A percentile compares a stretch with the other conserved stretches of the same genome.
Evolutionary conservation across 208 protist genomes (phyloP).

Genomic region (Leptomonas seymouri): DNA sequence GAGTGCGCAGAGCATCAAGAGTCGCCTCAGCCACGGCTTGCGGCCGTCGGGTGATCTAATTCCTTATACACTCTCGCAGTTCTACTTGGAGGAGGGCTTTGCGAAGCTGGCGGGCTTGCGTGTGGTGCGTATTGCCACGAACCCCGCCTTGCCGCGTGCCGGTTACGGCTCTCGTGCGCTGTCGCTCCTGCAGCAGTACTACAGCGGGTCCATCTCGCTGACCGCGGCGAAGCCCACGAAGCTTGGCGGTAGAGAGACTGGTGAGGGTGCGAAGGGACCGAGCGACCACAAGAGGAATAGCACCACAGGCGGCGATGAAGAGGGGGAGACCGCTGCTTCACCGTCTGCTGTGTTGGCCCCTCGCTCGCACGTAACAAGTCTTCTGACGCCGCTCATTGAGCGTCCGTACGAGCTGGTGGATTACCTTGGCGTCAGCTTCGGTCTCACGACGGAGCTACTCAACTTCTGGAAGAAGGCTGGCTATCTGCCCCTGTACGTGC

Average conservation of each 20-base stretch:
- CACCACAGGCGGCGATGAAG: slow-evolving; percentile 8
- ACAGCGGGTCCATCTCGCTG: slow-evolving; percentile 89
- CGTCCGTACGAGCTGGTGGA: slow-evolving; percentile 93
- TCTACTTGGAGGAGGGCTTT: slow-evolving; percentile 96
- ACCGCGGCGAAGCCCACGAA: slow-evolving; percentile 16
- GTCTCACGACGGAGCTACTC: slow-evolving; percentile 95
- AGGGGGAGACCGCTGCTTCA: slow-evolving; percentile 17
- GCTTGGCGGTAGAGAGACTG: not conserved
- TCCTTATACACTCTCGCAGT: slow-evolving; percentile 98
- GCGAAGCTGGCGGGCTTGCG: slow-evolving; percentile 95
- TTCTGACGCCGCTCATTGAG: slow-evolving; percentile 88
- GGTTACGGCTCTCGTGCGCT: slow-evolving; percentile 98
- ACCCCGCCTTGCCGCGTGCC: slow-evolving; percentile 96
- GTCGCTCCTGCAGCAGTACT: slow-evolving; percentile 94
- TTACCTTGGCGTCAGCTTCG: slow-evolving; percentile 98
- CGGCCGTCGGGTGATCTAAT: slow-evolving; percentile 99
- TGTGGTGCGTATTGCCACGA: slow-evolving; percentile 99
- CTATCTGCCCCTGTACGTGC: slow-evolving; percentile 93
- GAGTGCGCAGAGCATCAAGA: slow-evolving; percentile 83
- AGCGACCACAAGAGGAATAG: not conserved
- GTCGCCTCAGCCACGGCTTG: slow-evolving; percentile 88
- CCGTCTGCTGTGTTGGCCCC: slow-evolving; percentile 32
- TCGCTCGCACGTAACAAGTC: slow-evolving; percentile 62
- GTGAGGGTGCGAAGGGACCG: not conserved
- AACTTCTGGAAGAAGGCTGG: slow-evolving; percentile 97